These are phyloP conservation scores for Olyra latifolia DNA, from an alignment of 176 grass and related monocot genomes.

Conservation along the genomic window DNA sequence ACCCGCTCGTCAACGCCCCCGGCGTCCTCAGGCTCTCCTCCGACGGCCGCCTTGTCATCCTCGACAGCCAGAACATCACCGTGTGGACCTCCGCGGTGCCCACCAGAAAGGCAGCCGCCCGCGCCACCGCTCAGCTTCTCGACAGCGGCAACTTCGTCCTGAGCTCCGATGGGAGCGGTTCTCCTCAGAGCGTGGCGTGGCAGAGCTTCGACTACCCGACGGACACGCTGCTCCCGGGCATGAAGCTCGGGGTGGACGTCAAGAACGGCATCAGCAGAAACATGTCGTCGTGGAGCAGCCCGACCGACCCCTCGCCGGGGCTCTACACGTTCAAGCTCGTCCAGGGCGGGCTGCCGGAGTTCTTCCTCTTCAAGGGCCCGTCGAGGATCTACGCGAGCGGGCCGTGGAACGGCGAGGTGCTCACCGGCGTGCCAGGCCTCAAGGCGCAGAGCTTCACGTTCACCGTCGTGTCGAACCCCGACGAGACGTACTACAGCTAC, in stretches of 20 bases:
- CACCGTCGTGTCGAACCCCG: background rate
- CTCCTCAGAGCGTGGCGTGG: constrained; percentile 27
- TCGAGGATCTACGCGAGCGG: constrained; percentile 28
- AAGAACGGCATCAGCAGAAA: constrained; percentile 28
- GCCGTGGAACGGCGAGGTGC: constrained; percentile 50
- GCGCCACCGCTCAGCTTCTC: constrained; percentile 6
- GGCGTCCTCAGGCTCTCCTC: constrained; percentile 25
- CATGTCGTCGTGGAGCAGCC: constrained; percentile 51
- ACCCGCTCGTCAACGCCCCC: background rate
- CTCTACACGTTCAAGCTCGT: constrained; percentile 42
- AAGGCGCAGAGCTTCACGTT: constrained; percentile 32
- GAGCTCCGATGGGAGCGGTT: constrained; percentile 26
- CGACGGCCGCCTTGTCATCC: constrained; percentile 34
- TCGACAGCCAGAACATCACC: constrained; percentile 30
- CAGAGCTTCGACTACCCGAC: constrained; percentile 70
- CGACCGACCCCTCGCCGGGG: constrained; percentile 44
- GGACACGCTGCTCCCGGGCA: constrained; percentile 50
- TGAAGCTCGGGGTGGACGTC: constrained; percentile 55
- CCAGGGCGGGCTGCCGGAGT: constrained; percentile 30
- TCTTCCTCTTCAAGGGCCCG: constrained; percentile 26
- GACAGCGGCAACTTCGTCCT: constrained; percentile 53
- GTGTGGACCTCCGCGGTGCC: constrained; percentile 36
- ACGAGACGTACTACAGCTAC: constrained; percentile 50
- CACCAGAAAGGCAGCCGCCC: background rate
- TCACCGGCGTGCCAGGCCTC: constrained; percentile 46